Percentiles rank a stretch among this genome's conserved stretches.
Evolutionary conservation across 305 asterid genomes (phyloP).

Genomic region (Fraxinus baroniana): DNA sequence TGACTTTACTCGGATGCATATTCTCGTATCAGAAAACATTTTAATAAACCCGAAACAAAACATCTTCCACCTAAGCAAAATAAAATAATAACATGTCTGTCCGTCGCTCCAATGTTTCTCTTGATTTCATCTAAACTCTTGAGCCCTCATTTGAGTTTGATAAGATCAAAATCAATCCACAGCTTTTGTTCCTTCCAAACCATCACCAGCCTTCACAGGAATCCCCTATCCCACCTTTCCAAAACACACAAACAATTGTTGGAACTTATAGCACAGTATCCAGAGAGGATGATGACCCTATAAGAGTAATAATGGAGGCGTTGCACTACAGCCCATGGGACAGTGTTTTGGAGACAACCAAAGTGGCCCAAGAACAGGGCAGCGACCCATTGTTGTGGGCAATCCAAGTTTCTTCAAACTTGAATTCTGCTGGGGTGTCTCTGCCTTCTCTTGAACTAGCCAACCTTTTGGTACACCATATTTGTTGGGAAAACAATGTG

Average conservation of each 20-base stretch:
- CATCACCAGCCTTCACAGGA: constrained; percentile 4
- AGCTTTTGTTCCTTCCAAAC: too few species aligned
- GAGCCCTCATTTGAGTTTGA: constrained; percentile 38
- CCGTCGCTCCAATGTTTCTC: constrained; percentile 10
- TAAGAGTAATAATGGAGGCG: constrained; percentile 50
- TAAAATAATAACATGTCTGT: constrained; percentile 13
- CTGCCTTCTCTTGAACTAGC: constrained; percentile 75
- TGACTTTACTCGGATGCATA: background rate
- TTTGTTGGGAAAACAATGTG: constrained; percentile 92
- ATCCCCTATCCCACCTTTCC: background rate
- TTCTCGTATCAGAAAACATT: background rate
- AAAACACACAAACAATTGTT: constrained; percentile 4
- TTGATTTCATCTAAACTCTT: constrained; percentile 11
- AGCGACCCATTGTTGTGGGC: constrained; percentile 84
- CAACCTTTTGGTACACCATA: constrained; percentile 68
- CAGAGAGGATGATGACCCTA: constrained; percentile 29
- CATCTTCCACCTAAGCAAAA: background rate
- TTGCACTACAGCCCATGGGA: constrained; percentile 54
- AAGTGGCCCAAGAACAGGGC: constrained; percentile 67
- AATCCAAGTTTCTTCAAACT: constrained; percentile 63
- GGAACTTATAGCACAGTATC: background rate
- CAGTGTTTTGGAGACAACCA: constrained; percentile 60
- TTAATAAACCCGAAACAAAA: background rate
- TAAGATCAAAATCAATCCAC: constrained; percentile 31
- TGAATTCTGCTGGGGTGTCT: constrained; percentile 63